These are phyloP conservation scores for Parafenestella ontariensis DNA, from an alignment of 2,329 filamentous ascomycete genomes.

Conservation along the genomic window DNA sequence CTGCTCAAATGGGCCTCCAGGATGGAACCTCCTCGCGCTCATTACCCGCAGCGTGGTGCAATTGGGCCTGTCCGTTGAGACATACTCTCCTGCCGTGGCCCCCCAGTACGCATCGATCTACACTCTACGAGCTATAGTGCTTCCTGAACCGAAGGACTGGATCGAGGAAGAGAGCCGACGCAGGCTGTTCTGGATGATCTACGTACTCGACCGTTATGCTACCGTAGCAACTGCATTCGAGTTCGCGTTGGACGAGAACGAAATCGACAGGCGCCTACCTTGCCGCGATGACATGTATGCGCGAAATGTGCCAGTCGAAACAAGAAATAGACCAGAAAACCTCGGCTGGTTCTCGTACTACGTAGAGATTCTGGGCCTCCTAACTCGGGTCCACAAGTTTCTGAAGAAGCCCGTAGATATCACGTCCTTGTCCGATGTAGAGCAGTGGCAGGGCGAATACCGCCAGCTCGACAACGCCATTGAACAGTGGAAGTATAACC, in stretches of 20 bases:
- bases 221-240: conserved; percentile 92
- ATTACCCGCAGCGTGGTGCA: conserved; percentile 91
- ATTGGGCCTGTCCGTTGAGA: conserved; percentile 82
- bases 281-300: conserved; percentile 88
- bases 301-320: conserved; percentile 83
- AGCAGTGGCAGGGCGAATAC: conserved; percentile 88
- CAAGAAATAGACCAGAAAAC: conserved; percentile 78
- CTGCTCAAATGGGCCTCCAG: conserved; percentile 86
- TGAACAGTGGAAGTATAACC: conserved; percentile 80
- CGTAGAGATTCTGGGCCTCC: conserved; percentile 85
- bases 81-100: conserved; percentile 77
- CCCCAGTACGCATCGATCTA: conserved; percentile 87
- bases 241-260: conserved; percentile 85
- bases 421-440: conserved; percentile 80
- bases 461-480: conserved; percentile 82
- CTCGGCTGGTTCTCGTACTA: conserved; percentile 89
- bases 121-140: conserved; percentile 81
- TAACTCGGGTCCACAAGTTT: conserved; percentile 88
- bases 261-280: conserved; percentile 85
- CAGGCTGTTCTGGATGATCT: conserved; percentile 93
- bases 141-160: conserved; percentile 83
- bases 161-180: conserved; percentile 88
- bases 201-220: conserved; percentile 86
- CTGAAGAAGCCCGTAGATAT: conserved; percentile 91
- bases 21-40: conserved; percentile 89